These are phyloP conservation scores for Cerrena zonata DNA, from an alignment of 1,284 basidiomycete genomes.

Conservation along the genomic window DNA sequence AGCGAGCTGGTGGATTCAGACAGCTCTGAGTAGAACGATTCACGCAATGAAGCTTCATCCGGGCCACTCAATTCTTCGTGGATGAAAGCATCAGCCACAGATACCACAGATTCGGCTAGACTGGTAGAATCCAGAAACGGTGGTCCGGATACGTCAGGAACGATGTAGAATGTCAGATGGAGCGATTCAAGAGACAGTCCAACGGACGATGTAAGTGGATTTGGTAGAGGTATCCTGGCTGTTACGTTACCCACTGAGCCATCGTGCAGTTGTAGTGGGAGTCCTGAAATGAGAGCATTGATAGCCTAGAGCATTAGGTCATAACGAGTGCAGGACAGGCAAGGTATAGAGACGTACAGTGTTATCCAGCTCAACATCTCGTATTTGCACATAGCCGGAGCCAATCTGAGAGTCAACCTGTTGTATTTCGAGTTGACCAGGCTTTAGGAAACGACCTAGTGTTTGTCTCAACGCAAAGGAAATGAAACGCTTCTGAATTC, in stretches of 20 bases:
- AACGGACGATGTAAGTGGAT: conserved; percentile 66
- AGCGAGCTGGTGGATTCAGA: conserved; percentile 26
- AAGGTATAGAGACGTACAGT: conserved; percentile 46
- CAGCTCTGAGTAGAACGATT: conserved; percentile 54
- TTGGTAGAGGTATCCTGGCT: conserved; percentile 72
- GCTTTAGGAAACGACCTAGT: conserved; percentile 81
- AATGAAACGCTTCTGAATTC: conserved; percentile 83
- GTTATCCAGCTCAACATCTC: conserved; percentile 74
- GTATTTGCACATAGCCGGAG: conserved; percentile 81
- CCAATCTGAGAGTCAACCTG: conserved; percentile 91
- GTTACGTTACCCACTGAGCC: conserved; percentile 72
- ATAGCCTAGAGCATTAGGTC: conserved; percentile 55
- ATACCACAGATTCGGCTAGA: conserved; percentile 71
- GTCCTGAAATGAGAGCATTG: conserved; percentile 61
- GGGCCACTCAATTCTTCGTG: conserved; percentile 70
- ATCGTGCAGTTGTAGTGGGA: conserved; percentile 66
- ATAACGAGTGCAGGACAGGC: background rate
- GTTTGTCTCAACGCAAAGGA: conserved; percentile 82
- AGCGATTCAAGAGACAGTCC: conserved; percentile 62
- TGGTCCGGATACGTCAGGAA: conserved; percentile 24
- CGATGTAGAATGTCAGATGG: conserved; percentile 55
- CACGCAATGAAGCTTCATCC: conserved; percentile 69
- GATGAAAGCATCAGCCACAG: conserved; percentile 79
- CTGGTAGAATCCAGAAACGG: conserved; percentile 19
- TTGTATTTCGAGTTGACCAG: conserved; percentile 80